Evolutionary conservation across 805 yeast genomes (phyloP), one percentile per base, ranked within the genome.

Genomic region (Hanseniaspora valbyensis): DNA sequence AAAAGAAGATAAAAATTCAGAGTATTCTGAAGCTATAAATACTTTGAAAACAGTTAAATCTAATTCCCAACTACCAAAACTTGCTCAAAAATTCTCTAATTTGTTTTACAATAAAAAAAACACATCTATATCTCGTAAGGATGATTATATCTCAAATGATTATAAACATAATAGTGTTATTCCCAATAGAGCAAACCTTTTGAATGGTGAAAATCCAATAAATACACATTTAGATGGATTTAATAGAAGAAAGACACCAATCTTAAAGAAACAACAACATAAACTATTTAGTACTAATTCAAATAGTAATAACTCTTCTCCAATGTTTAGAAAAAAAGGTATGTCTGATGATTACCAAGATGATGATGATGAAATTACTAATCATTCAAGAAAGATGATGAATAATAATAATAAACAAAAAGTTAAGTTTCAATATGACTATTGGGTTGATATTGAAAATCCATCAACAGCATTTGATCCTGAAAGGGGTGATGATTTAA

Each of bases 401-500:
- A n/a, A 28, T 18, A 32, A 9, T 29, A 49, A 26, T 24, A 41
- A 16, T 26, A 42, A 25, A 48, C 51, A 37, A 18, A 32, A 29
- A 24, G 25, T 6, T 10, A 28, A 18, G 9, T 44, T 30, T 26
- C 51, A 50, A 19, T 56, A 58, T 43, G 59, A 65, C 19, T 67
- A 67, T 53, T 69, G 92, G 86, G 74, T 83, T 1, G 75, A 74
- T 33, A 74, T 84, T 25, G 68, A 69, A 6, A 90, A 89, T 57
- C 96, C 96, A 0, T 87, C 96, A 0, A 75, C 76, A 52, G 80
- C 81, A 6, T 68, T 76, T 4, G 72, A 74, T 29, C 67, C 73
- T 2, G 81, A 77, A 45, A 66, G 77, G 8, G 67, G 81, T 14
- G 72, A 74, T 10, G 72, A 76, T 51, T 67, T 80, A 8, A 73